Conservation (phyloP, 169 alveolate genomes). For the Babesia sp. region DNA sequence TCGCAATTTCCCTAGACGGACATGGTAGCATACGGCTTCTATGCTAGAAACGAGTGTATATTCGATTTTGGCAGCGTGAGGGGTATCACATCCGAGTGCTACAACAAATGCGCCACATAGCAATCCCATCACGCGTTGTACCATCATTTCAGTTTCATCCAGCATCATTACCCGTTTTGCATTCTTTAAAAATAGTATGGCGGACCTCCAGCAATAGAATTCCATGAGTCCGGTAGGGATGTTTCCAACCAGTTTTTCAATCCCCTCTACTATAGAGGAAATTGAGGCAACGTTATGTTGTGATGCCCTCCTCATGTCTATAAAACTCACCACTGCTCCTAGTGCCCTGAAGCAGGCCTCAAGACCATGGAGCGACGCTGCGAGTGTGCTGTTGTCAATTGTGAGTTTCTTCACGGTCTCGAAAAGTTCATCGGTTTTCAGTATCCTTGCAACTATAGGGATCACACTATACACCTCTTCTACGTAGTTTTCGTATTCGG, state of each 20-base stretch:
- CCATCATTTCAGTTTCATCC: conserved; percentile 21
- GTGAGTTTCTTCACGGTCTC: conserved; percentile 30
- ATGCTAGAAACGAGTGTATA: conserved; percentile 9
- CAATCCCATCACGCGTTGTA: conserved; percentile 9
- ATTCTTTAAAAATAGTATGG: conserved; percentile 4
- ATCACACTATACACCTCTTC: conserved; percentile 16
- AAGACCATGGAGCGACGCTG: conserved; percentile 2
- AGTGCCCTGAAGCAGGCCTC: conserved; percentile 32
- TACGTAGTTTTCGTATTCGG: conserved; percentile 45
- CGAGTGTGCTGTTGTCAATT: conserved; percentile 9
- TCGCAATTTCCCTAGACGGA: conserved; percentile 23
- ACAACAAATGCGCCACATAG: conserved; percentile 18
- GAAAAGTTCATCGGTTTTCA: conserved; percentile 6
- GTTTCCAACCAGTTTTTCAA: conserved; percentile 25
- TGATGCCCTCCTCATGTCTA: conserved; percentile 7
- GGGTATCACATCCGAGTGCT: background rate
- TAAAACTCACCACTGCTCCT: conserved; percentile 1
- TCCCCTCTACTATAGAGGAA: conserved; percentile 11
- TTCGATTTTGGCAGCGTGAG: conserved; percentile 10
- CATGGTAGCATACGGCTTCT: conserved; percentile 8
- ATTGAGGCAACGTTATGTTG: conserved; percentile 7
- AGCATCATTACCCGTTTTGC: conserved; percentile 20
- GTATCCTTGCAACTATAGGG: background rate
- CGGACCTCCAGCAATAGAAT: conserved; percentile 30
- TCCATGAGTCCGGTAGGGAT: conserved; percentile 16